Percentiles rank a stretch among this genome's conserved stretches.
Conservation (phyloP, 257 asterid genomes). For the Solanum clarkiae region DNA sequence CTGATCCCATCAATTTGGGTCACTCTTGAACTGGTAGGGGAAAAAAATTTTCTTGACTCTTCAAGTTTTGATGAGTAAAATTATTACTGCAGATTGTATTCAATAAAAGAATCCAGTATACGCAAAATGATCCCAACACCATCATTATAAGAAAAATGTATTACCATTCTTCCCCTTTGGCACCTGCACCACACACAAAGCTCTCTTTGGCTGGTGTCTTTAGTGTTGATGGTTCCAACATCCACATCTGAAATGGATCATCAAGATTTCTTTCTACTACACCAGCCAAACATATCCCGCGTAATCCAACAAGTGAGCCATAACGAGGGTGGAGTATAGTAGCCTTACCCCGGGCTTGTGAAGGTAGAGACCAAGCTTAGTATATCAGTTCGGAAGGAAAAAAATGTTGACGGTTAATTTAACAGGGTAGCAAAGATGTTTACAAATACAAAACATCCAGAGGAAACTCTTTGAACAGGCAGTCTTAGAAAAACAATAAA, state of each 20-base stretch:
- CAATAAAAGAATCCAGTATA: background rate
- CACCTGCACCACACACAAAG: background rate
- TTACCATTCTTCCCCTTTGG: background rate
- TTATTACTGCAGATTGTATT: too few relatives aligned
- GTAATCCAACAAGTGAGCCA: background rate
- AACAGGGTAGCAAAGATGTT: background rate
- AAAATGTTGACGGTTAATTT: background rate
- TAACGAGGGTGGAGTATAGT: background rate
- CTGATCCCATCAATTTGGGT: background rate
- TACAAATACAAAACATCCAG: conserved; percentile 1
- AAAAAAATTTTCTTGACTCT: background rate
- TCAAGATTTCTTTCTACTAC: background rate
- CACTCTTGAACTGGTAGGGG: background rate
- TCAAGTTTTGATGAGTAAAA: background rate
- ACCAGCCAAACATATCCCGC: background rate
- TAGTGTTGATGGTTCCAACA: background rate
- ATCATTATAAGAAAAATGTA: background rate
- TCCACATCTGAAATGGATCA: too few relatives aligned
- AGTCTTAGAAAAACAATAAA: conserved; percentile 1
- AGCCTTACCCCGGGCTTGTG: background rate
- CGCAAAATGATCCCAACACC: background rate
- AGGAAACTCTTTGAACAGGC: background rate
- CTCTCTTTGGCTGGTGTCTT: background rate
- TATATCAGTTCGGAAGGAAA: background rate
- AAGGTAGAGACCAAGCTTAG: background rate